A percentile compares a stretch with the other conserved stretches of the same genome.
Conservation (phyloP, 306 rosid species). For the Vachellia pachyceras region DNA sequence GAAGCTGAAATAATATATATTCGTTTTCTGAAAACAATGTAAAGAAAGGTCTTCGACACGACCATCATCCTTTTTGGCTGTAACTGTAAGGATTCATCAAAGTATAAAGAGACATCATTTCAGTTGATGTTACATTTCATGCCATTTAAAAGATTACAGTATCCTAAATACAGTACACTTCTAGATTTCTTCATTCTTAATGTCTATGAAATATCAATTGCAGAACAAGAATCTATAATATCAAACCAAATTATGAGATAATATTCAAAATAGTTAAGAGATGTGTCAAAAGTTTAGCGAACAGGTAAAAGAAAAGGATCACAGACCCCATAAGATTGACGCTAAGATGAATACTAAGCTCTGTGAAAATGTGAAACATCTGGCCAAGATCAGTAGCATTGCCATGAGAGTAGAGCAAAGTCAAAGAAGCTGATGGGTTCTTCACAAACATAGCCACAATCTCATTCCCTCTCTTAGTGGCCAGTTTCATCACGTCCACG, state of each 20-base stretch:
- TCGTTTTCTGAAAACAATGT: not conserved
- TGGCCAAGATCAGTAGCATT: slow-evolving; percentile 87
- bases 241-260: not conserved
- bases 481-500: slow-evolving; percentile 62
- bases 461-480: slow-evolving; percentile 66
- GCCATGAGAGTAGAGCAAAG: slow-evolving; percentile 74
- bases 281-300: not conserved
- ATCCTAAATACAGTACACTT: not conserved
- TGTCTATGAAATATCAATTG: not conserved
- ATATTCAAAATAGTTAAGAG: not conserved
- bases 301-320: not conserved
- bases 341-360: slow-evolving; percentile 68
- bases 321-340: slow-evolving; percentile 78
- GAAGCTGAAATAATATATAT: slow-evolving; percentile 17
- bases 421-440: slow-evolving; percentile 62
- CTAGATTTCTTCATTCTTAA: not conserved
- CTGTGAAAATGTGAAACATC: slow-evolving; percentile 61
- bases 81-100: no score
- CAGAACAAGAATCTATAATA: not conserved
- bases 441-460: slow-evolving; percentile 65
- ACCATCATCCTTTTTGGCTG: no score
- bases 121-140: not conserved
- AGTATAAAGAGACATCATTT: not conserved
- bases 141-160: not conserved
- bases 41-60: no score